A percentile compares a stretch with the other conserved stretches of the same genome.
phyloP scores from a whole-genome alignment of 371 early-diverging fungal species.

The Catenaria anguillulae region DNA sequence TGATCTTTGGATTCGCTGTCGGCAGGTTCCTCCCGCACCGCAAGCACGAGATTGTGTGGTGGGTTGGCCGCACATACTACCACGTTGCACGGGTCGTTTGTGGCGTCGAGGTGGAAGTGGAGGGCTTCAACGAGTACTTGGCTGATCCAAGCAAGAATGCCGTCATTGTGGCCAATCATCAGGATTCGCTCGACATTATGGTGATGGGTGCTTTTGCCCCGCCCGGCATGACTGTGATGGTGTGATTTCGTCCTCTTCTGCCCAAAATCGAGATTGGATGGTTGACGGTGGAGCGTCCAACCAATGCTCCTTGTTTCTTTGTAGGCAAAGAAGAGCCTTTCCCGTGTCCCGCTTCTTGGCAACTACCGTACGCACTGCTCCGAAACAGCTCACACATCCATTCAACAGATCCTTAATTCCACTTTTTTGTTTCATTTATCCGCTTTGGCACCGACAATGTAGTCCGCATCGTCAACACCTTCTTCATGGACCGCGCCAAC shows the following conservation, averaged over 20 bases:
- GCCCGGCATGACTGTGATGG: conserved; percentile 11
- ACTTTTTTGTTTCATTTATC: too few species aligned
- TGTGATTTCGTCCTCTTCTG: not conserved
- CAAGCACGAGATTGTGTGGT: conserved; percentile 38
- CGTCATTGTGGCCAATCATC: conserved; percentile 74
- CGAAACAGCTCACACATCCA: not conserved
- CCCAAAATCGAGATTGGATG: not conserved
- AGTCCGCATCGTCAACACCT: conserved; percentile 20
- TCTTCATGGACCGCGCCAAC: conserved; percentile 81
- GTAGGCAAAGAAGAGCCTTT: conserved; percentile 59
- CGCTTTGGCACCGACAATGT: too few species aligned
- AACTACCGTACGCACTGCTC: conserved; percentile 52
- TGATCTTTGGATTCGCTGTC: not conserved
- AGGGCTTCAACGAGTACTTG: conserved; percentile 39
- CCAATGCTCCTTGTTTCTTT: not conserved
- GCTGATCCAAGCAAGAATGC: conserved; percentile 30
- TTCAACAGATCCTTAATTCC: too few species aligned
- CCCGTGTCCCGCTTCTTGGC: conserved; percentile 70
- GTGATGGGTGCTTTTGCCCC: conserved; percentile 57
- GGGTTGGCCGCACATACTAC: conserved; percentile 42
- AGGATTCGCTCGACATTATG: conserved; percentile 64
- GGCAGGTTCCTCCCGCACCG: conserved; percentile 11
- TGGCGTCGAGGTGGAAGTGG: conserved; percentile 40
- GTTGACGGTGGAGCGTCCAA: too few species aligned
- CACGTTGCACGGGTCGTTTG: conserved; percentile 28